Evolutionary conservation across 1,139 yeast genomes (phyloP), one percentile per base, ranked within the genome.

Genomic region (Schizosaccharomyces versatilis): DNA sequence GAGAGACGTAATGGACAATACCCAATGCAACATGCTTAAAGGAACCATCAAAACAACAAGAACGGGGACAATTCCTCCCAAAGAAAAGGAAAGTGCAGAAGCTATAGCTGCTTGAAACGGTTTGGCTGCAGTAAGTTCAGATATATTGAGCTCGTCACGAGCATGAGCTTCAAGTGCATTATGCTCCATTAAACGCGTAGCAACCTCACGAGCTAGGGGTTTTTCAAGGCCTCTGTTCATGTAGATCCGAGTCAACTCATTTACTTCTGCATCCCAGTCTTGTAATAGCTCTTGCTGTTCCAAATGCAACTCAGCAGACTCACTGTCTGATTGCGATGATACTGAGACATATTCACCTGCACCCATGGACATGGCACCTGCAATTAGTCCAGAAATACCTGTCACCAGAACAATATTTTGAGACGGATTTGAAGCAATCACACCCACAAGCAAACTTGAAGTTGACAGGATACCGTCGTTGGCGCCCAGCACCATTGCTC

Each of bases 91-190:
- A 1, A 12, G 38, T 8, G 49, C 49, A 10, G 49, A 44, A 9
- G 49, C 19, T 17, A 44, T 5, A 6, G 49, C 19, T 44, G 49
- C 49, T 32, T 24, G 38, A 8, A 32, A 1, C 6, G 49, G 49
- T 17, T 44, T 44, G 14, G 49, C 49, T 19, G 32, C 14, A 14
- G 49, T 17, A 32, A 19, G 32, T 14, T 19, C 32, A n/a, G 19
- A 19, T 5, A 44, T 44, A 14, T 36, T 36, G 38, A 44, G 12
- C 36, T 44, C 49, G 15, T 44, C 49, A 24, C 49, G 36, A 24
- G 49, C 49, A 44, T 44, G 49, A 3, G 49, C 49, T 12, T 44
- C 49, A n/a, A 44, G 32, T 17, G 49, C 49, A 44, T 44, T 32
- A 12, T 44, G 38, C 9, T 44, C 49, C 49, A 44, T 44, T 10